These are phyloP conservation scores for Tilletia caries DNA, from an alignment of 1,284 basidiomycete species.

Conservation along the genomic window DNA sequence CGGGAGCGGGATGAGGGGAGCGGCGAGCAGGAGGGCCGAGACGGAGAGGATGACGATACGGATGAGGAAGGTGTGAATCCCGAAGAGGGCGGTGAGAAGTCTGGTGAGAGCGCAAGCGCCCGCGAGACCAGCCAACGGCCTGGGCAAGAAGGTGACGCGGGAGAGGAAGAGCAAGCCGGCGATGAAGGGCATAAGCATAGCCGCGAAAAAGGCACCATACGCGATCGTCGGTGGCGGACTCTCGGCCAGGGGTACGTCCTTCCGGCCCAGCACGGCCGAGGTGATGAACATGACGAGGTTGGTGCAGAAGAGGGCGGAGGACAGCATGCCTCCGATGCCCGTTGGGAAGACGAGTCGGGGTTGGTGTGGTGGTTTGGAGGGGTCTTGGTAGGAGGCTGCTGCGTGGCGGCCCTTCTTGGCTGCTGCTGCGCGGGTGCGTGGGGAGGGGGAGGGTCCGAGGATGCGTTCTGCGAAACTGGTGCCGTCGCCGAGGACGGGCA, in stretches of 20 bases:
- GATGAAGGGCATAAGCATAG: constrained; percentile 39
- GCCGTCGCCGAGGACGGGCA: neutral
- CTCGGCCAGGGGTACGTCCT: neutral
- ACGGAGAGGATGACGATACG: constrained; percentile 34
- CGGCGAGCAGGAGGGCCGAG: constrained; percentile 32
- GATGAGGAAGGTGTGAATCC: constrained; percentile 41
- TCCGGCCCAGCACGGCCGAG: constrained; percentile 25
- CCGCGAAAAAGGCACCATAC: constrained; percentile 27
- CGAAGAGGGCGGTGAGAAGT: constrained; percentile 41
- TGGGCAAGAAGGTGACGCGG: constrained; percentile 28
- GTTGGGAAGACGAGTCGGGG: constrained; percentile 27
- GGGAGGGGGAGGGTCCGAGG: neutral
- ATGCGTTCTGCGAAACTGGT: neutral
- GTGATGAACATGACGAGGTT: constrained; percentile 31
- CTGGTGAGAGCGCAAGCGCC: constrained; percentile 31
- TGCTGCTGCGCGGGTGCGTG: neutral
- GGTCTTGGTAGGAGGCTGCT: neutral
- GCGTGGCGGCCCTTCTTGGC: neutral
- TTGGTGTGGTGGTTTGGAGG: neutral
- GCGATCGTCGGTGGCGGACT: constrained; percentile 18
- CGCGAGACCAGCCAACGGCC: constrained; percentile 29
- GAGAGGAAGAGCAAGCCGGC: constrained; percentile 32
- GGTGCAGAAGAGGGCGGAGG: constrained; percentile 40
- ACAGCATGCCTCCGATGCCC: constrained; percentile 34
- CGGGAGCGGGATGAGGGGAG: constrained; percentile 28